phyloP scores from a whole-genome alignment of 2,329 filamentous ascomycete genomes.

The Aspergillus japonicus region DNA sequence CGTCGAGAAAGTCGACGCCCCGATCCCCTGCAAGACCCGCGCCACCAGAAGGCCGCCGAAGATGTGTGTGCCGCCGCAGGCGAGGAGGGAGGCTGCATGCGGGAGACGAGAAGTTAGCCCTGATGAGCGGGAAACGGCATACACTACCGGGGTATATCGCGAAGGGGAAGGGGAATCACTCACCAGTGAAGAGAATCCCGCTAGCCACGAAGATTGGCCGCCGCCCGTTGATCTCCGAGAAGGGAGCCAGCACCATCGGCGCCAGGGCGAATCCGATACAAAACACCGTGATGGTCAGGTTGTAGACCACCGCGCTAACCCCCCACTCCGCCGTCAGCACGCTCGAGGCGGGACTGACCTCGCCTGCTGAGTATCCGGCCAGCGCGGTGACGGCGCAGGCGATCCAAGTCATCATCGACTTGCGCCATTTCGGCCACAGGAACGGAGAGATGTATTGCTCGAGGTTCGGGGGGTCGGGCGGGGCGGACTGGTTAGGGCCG shows the following conservation, averaged over 20 bases:
- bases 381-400: slow-evolving; percentile 74
- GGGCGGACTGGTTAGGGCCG: slow-evolving; percentile 31
- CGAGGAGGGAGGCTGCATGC: slow-evolving; percentile 58
- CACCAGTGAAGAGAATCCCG: slow-evolving; percentile 66
- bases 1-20: slow-evolving; percentile 73
- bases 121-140: too few species aligned
- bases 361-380: slow-evolving; percentile 77
- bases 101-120: too few species aligned
- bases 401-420: slow-evolving; percentile 68
- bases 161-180: slow-evolving; percentile 7
- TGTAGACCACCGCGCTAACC: slow-evolving; percentile 64
- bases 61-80: slow-evolving; percentile 68
- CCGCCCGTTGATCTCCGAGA: slow-evolving; percentile 84
- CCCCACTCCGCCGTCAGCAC: slow-evolving; percentile 67
- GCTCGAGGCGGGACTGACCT: slow-evolving; percentile 68
- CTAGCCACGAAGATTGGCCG: slow-evolving; percentile 76
- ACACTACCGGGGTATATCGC: too few species aligned
- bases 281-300: slow-evolving; percentile 77
- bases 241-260: slow-evolving; percentile 84
- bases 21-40: slow-evolving; percentile 75
- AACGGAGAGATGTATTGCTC: slow-evolving; percentile 68
- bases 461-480: slow-evolving; percentile 64
- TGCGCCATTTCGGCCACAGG: slow-evolving; percentile 67
- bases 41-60: slow-evolving; percentile 72
- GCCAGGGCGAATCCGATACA: slow-evolving; percentile 77